A percentile compares a stretch with the other conserved stretches of the same genome.
Evolutionary conservation across 2,329 filamentous ascomycete genomes (phyloP).

Genomic region (Venturia nashicola): DNA sequence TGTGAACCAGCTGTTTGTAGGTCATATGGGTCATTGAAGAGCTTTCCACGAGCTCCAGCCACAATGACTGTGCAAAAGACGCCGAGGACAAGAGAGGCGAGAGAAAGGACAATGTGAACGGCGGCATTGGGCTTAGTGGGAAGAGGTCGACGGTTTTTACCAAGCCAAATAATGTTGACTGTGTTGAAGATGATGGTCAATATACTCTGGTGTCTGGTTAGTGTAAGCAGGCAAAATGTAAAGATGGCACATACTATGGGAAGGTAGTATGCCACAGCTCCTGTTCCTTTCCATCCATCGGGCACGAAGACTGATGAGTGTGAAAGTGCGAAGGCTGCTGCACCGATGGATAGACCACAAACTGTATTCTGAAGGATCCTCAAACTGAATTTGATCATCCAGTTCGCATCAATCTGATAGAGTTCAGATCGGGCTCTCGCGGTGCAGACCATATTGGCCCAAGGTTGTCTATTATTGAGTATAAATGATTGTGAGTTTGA

Average conservation of each 20-base stretch:
- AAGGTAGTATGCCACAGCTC: background rate
- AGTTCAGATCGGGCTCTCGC: background rate
- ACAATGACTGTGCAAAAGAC: background rate
- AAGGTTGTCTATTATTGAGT: background rate
- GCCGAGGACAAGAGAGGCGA: background rate
- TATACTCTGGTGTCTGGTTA: background rate
- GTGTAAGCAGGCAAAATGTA: background rate
- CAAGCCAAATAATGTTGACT: background rate
- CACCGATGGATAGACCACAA: background rate
- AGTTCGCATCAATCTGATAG: background rate
- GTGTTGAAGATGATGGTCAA: background rate
- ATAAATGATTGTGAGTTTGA: background rate
- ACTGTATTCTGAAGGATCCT: background rate
- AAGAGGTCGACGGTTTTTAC: background rate
- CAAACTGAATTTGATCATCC: background rate
- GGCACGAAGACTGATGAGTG: background rate
- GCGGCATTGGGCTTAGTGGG: background rate
- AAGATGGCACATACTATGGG: background rate
- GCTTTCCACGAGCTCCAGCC: background rate
- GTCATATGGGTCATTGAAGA: background rate
- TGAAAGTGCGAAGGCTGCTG: background rate
- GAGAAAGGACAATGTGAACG: slow-evolving; percentile 1
- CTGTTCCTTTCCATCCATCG: background rate
- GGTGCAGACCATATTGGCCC: background rate
- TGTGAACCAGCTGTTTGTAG: background rate